Evolutionary conservation across 805 yeast species (phyloP).

Genomic region (Yarrowia osloensis): DNA sequence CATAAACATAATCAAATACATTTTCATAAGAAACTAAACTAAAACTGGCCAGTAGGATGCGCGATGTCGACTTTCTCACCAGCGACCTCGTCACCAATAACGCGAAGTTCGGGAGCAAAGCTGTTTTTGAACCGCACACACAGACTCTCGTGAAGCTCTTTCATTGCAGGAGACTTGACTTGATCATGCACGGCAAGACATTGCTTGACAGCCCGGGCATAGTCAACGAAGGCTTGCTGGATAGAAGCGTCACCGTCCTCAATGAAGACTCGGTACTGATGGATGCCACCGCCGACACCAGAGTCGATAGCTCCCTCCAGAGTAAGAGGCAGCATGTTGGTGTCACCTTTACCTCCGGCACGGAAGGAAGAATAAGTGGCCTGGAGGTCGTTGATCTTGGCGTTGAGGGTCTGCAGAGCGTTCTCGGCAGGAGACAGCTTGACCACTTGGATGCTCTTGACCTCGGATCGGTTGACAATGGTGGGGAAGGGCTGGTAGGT

Average conservation of each 20-base stretch:
- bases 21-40: background rate
- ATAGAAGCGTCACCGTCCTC: slow-evolving; percentile 44
- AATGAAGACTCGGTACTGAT: slow-evolving; percentile 74
- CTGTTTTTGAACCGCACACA: slow-evolving; percentile 64
- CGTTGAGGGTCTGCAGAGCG: slow-evolving; percentile 66
- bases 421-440: slow-evolving; percentile 82
- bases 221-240: slow-evolving; percentile 59
- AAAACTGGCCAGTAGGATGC: slow-evolving; percentile 23
- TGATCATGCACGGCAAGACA: slow-evolving; percentile 71
- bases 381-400: slow-evolving; percentile 67
- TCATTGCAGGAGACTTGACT: slow-evolving; percentile 57
- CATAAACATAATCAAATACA: background rate
- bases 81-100: slow-evolving; percentile 23
- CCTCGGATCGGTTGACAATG: slow-evolving; percentile 79
- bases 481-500: slow-evolving; percentile 81
- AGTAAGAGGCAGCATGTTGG: slow-evolving; percentile 37
- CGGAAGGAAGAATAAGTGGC: slow-evolving; percentile 32
- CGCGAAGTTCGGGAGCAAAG: slow-evolving; percentile 61
- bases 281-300: slow-evolving; percentile 91
- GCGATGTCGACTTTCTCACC: slow-evolving; percentile 8
- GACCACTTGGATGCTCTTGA: slow-evolving; percentile 51
- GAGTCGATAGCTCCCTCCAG: slow-evolving; percentile 78
- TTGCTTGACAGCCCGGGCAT: slow-evolving; percentile 63
- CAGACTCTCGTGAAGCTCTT: slow-evolving; percentile 66
- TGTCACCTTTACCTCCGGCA: slow-evolving; percentile 6